phyloP scores from a whole-genome alignment of 345 rosid species.

The Citrus reticulata region DNA sequence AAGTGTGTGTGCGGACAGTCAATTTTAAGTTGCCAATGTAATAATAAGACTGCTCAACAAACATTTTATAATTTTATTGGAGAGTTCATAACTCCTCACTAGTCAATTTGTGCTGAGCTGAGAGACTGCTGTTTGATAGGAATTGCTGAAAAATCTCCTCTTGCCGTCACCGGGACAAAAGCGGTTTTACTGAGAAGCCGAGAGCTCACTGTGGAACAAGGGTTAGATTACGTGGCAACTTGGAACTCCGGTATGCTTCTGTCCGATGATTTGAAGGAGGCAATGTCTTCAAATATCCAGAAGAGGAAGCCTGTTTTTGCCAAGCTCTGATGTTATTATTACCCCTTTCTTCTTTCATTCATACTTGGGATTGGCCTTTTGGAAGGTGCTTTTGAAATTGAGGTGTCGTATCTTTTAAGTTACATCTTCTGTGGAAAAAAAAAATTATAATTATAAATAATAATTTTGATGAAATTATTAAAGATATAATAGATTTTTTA shows the following conservation, averaged over 20 bases:
- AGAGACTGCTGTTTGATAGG: conserved; percentile 32
- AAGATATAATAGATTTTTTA: too few relatives aligned
- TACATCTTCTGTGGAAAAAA: too few relatives aligned
- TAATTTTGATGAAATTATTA: too few relatives aligned
- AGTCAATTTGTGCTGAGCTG: neutral
- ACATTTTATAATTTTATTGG: neutral
- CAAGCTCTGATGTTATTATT: conserved; percentile 44
- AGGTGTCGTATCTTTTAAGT: fast-evolving
- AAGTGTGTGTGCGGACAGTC: too few relatives aligned
- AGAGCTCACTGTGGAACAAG: conserved; percentile 76
- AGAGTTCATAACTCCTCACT: neutral
- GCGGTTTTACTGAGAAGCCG: conserved; percentile 62
- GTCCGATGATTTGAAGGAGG: conserved; percentile 65
- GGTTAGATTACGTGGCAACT: conserved; percentile 77
- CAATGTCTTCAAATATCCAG: conserved; percentile 44
- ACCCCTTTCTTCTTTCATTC: too few relatives aligned
- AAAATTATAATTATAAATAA: too few relatives aligned
- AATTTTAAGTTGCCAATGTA: too few relatives aligned
- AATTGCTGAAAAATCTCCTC: conserved; percentile 69
- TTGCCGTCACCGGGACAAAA: conserved; percentile 78
- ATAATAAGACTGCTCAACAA: neutral
- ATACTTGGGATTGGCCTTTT: too few relatives aligned
- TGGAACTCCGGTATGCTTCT: conserved; percentile 84
- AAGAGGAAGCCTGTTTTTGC: conserved; percentile 63
- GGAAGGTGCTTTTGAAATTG: too few relatives aligned